Base-by-base conservation (phyloP, 2,329 filamentous ascomycete species). In the Venturia carpophila region DNA sequence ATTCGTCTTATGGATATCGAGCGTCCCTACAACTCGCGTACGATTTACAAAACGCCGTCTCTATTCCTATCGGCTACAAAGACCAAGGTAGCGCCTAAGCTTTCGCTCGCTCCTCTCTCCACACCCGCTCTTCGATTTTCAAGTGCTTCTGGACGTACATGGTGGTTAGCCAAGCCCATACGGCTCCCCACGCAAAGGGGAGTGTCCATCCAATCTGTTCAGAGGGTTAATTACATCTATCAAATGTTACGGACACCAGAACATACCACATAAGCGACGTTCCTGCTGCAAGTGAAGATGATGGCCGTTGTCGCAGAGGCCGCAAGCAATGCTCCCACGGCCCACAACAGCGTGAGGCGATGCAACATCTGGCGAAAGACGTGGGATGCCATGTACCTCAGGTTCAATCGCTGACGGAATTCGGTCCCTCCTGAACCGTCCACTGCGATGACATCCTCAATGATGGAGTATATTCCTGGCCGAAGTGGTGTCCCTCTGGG, bases 371-470 rank as follows among this genome's bases (percentile, higher is more conserved):
- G 75, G 39, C 82, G 76, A 73, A 84, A 84, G 27, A 77, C 73
- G 69, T 82, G 80, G 70, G 79, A 81, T 2, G 81, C 79, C 71
- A 81, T 78, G 70, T 83, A 83, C 43, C 82, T 75, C 45, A 77
- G 71, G 69, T 83, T 82, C 42, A 84, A 73, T 3, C 78, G 72
- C 69, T 82, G 79, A 52, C 82, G 75, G 73, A 79, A 84, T 64
- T 79, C 79, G 6, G 80, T 83, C 7, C 79, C 80, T 27, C 81
- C 82, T 17, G 74, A 77, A 5, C 82, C 82, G 66, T 84, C 81
- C 5, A 83, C 81, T 2, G 80, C 80, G 52, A 78, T 76, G 34
- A 84, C 74, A 68, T 84, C 82, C 66, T 84, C 82, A 67, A 84
- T 81, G 68, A 83, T 75, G 9, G 76, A 77, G 72, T 84, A 84